Evolutionary conservation across 1,284 basidiomycete genomes (phyloP).

Genomic region (Neonothopanus nambi): DNA sequence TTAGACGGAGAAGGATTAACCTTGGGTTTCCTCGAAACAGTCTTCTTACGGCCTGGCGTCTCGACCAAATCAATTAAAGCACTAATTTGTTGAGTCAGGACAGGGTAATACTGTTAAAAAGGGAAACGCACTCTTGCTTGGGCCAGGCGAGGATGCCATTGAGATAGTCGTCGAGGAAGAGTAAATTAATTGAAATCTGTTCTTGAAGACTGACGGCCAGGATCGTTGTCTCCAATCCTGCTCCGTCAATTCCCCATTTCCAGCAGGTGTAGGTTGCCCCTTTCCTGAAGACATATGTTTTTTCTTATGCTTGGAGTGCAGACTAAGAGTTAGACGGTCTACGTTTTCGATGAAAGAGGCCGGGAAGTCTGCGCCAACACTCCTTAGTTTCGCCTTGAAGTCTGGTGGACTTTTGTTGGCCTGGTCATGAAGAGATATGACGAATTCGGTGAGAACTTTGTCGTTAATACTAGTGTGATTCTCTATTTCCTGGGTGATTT

Average conservation of each 20-base stretch:
- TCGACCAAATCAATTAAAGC: constrained; percentile 79
- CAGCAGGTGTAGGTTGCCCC: constrained; percentile 38
- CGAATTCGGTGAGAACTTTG: constrained; percentile 93
- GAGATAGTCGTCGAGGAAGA: constrained; percentile 77
- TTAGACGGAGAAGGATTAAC: constrained; percentile 38
- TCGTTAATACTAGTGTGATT: constrained; percentile 86
- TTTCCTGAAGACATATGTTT: constrained; percentile 44
- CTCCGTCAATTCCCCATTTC: constrained; percentile 48
- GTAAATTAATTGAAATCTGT: constrained; percentile 70
- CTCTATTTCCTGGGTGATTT: constrained; percentile 88
- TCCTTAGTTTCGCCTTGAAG: constrained; percentile 84
- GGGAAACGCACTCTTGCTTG: constrained; percentile 57
- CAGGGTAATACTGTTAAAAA: not conserved
- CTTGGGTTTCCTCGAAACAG: constrained; percentile 50
- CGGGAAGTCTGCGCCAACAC: constrained; percentile 85
- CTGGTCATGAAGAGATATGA: constrained; percentile 89
- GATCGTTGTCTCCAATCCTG: constrained; percentile 77
- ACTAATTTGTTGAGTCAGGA: constrained; percentile 34
- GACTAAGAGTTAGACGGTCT: constrained; percentile 89
- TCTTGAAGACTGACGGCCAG: constrained; percentile 66
- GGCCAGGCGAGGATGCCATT: constrained; percentile 67
- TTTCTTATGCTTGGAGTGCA: constrained; percentile 97
- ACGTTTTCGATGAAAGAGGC: constrained; percentile 90
- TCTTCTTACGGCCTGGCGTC: constrained; percentile 74
- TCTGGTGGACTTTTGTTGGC: constrained; percentile 68